These are phyloP conservation scores for Penicillium sp. DNA, from an alignment of 2,329 filamentous ascomycete species.

Conservation along the genomic window DNA sequence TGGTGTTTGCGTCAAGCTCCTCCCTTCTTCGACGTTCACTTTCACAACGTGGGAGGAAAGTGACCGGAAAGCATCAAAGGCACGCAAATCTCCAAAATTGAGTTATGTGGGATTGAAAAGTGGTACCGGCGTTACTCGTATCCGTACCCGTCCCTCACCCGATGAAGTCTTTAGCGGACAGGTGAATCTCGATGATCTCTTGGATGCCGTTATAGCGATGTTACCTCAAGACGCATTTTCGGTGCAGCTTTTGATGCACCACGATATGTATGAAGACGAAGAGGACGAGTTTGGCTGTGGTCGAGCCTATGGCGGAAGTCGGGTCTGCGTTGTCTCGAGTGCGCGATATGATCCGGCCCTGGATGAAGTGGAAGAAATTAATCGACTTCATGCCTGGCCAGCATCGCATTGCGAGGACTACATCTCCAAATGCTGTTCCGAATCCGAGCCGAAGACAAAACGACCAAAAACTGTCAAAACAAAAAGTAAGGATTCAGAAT, in stretches of 20 bases:
- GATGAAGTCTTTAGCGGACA: constrained; percentile 46
- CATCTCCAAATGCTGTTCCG: constrained; percentile 4
- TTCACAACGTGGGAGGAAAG: constrained; percentile 52
- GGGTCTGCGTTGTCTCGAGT: constrained; percentile 61
- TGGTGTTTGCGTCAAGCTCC: constrained; percentile 50
- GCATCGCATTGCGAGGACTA: constrained; percentile 56
- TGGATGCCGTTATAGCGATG: constrained; percentile 55
- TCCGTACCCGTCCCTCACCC: constrained; percentile 51
- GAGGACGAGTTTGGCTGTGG: constrained; percentile 68
- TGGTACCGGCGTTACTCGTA: constrained; percentile 43
- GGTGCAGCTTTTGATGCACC: constrained; percentile 55
- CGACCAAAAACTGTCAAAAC: background rate
- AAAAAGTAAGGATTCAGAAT: background rate
- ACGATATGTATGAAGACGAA: constrained; percentile 65
- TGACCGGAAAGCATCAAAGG: constrained; percentile 1
- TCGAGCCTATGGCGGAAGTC: constrained; percentile 62
- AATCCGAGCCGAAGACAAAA: constrained; percentile 4
- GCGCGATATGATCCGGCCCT: constrained; percentile 60
- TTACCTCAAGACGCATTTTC: constrained; percentile 60
- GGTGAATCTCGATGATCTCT: constrained; percentile 60
- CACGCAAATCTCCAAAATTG: constrained; percentile 1
- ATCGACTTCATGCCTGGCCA: constrained; percentile 61
- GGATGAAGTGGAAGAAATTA: constrained; percentile 43
- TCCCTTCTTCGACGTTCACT: constrained; percentile 36
- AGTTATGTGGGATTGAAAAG: constrained; percentile 50